Evolutionary conservation across 176 grass and related monocot species (phyloP).

Genomic region (Eremochloa ophiuroides): DNA sequence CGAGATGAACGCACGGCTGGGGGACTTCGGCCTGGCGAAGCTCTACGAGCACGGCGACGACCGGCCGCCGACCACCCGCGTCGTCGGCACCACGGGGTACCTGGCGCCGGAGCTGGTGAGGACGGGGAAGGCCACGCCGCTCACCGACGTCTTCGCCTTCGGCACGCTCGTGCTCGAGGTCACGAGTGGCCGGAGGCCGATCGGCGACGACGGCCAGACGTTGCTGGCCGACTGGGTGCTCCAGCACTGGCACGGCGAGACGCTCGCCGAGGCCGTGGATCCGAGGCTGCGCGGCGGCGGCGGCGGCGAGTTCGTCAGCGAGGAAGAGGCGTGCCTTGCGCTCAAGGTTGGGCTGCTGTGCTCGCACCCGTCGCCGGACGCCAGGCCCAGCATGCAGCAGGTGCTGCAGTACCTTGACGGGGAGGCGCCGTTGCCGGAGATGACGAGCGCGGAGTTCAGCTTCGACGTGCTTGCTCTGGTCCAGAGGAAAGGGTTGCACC

Average conservation of each 20-base stretch:
- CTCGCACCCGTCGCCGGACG: neutral
- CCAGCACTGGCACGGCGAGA: constrained; percentile 25
- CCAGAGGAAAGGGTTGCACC: constrained; percentile 1
- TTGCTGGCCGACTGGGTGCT: constrained; percentile 35
- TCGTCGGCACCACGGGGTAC: too few relatives aligned
- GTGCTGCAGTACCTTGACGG: neutral
- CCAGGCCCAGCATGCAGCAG: neutral
- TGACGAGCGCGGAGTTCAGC: neutral
- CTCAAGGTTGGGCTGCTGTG: neutral
- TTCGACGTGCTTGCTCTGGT: neutral
- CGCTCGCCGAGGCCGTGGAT: constrained; percentile 27
- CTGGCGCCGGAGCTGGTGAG: too few relatives aligned
- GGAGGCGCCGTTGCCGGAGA: neutral
- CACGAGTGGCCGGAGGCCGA: constrained; percentile 36
- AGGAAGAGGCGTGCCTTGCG: neutral
- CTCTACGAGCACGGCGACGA: constrained; percentile 40
- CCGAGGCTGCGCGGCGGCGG: constrained; percentile 5
- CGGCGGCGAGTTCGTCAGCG: too few relatives aligned
- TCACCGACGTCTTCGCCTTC: constrained; percentile 55
- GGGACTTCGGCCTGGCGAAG: constrained; percentile 59
- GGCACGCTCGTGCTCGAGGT: constrained; percentile 51
- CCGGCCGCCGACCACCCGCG: too few relatives aligned
- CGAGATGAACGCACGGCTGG: constrained; percentile 45
- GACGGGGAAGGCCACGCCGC: too few relatives aligned
- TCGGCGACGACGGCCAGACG: neutral